phyloP scores from a whole-genome alignment of 495 filamentous ascomycete genomes.

The Penicillium silybi region DNA sequence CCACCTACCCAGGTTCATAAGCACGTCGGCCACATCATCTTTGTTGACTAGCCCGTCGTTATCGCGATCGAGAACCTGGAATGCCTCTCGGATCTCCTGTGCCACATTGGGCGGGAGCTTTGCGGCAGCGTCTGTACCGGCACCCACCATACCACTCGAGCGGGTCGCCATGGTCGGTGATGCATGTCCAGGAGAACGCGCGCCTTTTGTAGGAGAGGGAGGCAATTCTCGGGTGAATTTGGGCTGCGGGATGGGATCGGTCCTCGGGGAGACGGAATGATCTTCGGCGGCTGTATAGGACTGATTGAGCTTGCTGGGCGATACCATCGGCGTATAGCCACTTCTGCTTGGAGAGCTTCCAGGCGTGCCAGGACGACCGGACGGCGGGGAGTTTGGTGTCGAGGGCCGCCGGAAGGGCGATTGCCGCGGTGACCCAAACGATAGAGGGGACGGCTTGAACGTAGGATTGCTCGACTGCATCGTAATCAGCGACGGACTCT shows the following conservation, averaged over 20 bases:
- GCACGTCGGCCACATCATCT: constrained; percentile 75
- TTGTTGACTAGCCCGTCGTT: constrained; percentile 71
- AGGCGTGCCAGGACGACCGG: constrained; percentile 35
- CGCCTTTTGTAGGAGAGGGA: constrained; percentile 42
- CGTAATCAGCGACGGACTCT: neutral
- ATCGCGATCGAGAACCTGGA: constrained; percentile 80
- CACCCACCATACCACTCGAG: constrained; percentile 15
- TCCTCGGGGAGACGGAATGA: constrained; percentile 21
- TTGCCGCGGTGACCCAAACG: constrained; percentile 62
- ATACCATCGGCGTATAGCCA: constrained; percentile 41
- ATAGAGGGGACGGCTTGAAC: constrained; percentile 71
- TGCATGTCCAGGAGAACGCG: constrained; percentile 21
- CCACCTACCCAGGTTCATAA: constrained; percentile 65
- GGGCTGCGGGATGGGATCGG: constrained; percentile 35
- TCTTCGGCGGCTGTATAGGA: constrained; percentile 45
- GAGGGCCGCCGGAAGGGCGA: constrained; percentile 72
- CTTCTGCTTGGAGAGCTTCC: constrained; percentile 43
- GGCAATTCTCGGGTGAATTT: constrained; percentile 40
- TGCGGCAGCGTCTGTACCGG: constrained; percentile 51
- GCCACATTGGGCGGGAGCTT: constrained; percentile 65
- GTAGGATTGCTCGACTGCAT: constrained; percentile 40
- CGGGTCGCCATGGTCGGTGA: constrained; percentile 30
- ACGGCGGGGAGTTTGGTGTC: constrained; percentile 44
- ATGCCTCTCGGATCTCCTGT: constrained; percentile 75
- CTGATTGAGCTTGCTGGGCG: constrained; percentile 48